phyloP scores from a whole-genome alignment of 441 rosid species.

The Viola pubescens region DNA sequence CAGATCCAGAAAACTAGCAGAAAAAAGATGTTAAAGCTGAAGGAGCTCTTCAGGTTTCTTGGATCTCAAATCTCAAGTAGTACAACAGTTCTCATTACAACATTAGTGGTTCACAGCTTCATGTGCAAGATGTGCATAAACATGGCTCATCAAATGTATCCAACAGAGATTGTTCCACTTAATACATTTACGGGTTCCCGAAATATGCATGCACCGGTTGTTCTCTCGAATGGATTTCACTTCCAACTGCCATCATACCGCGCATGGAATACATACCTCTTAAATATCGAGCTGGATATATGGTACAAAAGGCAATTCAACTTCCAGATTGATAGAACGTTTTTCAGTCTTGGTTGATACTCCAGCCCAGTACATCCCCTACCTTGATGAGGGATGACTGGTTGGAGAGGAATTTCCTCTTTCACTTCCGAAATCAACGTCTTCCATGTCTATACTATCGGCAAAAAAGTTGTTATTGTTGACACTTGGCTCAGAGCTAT shows the following conservation, averaged over 20 bases:
- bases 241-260: background rate
- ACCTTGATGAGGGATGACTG: constrained; percentile 18
- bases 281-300: background rate
- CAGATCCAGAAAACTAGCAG: too few species aligned
- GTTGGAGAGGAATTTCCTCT: constrained; percentile 41
- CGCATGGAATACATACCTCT: background rate
- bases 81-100: constrained; percentile 4
- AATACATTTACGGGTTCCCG: background rate
- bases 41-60: constrained; percentile 17
- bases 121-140: too few species aligned
- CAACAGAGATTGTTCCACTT: background rate
- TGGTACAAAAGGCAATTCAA: too few species aligned
- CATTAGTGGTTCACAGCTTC: background rate
- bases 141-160: background rate
- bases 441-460: constrained; percentile 48
- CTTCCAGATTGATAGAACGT: too few species aligned
- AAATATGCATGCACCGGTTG: background rate
- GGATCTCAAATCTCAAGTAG: constrained; percentile 1
- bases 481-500: constrained; percentile 67
- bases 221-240: background rate
- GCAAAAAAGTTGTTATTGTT: constrained; percentile 42
- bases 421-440: constrained; percentile 40
- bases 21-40: background rate
- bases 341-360: too few species aligned
- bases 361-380: too few species aligned